These are phyloP conservation scores for Strobilomyces echinocephalus DNA, from an alignment of 768 basidiomycete species.

Conservation along the genomic window DNA sequence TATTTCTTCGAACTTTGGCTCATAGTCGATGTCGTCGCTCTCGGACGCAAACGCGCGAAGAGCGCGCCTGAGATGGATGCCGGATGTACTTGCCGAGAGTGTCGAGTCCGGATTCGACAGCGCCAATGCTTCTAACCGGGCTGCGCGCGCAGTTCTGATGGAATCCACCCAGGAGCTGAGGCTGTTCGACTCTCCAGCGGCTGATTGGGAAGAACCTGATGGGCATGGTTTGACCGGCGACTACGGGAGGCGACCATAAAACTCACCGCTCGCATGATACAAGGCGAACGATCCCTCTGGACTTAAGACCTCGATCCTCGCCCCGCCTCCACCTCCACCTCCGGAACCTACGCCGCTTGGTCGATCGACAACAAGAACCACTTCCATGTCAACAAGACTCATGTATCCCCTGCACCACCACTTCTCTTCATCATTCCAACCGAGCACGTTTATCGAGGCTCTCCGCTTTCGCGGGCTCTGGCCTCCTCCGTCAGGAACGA, in stretches of 20 bases:
- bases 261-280: constrained; percentile 50
- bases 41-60: constrained; percentile 68
- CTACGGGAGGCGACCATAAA: background rate
- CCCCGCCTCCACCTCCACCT: constrained; percentile 35
- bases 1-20: constrained; percentile 44
- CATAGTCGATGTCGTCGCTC: constrained; percentile 23
- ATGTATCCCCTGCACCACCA: constrained; percentile 71
- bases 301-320: constrained; percentile 68
- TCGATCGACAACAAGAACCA: constrained; percentile 47
- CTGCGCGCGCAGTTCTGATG: constrained; percentile 66
- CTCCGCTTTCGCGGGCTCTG: constrained; percentile 17
- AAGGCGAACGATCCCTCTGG: constrained; percentile 74
- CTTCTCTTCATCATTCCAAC: constrained; percentile 50
- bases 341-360: constrained; percentile 11
- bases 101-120: constrained; percentile 76
- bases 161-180: constrained; percentile 61
- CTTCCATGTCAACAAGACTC: constrained; percentile 71
- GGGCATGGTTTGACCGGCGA: background rate
- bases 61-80: constrained; percentile 66
- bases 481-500: constrained; percentile 15
- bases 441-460: constrained; percentile 16
- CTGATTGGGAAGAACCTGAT: constrained; percentile 5
- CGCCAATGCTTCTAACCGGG: constrained; percentile 66
- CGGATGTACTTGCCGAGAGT: constrained; percentile 71
- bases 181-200: constrained; percentile 1